Evolutionary conservation across 169 alveolate species (phyloP).

Genomic region (Plasmodium gonderi): DNA sequence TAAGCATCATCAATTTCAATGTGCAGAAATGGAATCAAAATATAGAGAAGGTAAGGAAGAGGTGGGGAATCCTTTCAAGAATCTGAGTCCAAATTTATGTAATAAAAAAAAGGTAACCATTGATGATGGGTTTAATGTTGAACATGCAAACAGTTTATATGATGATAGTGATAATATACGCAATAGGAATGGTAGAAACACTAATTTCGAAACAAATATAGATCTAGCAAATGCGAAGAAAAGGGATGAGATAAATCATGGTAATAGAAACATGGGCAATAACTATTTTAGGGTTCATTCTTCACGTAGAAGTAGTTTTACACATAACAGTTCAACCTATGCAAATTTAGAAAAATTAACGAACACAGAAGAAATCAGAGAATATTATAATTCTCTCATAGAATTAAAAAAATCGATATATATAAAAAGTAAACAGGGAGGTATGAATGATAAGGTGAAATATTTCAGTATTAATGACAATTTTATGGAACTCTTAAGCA

Average conservation of each 20-base stretch:
- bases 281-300: not conserved
- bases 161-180: not conserved
- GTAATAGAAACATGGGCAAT: not conserved
- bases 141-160: not conserved
- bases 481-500: conserved; percentile 29
- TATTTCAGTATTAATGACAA: conserved; percentile 26
- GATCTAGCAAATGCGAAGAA: not conserved
- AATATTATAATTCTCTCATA: conserved; percentile 13
- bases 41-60: not conserved
- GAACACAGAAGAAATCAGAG: conserved; percentile 6
- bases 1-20: not conserved
- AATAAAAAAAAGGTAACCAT: not conserved
- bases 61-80: not conserved
- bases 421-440: not conserved
- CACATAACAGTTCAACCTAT: not conserved
- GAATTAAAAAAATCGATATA: conserved; percentile 30
- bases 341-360: conserved; percentile 10
- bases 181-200: not conserved
- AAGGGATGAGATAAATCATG: no score
- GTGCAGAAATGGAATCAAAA: not conserved
- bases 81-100: not conserved
- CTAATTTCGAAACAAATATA: not conserved
- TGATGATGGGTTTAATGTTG: not conserved
- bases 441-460: conserved; percentile 10
- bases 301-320: not conserved